phyloP scores from a whole-genome alignment of 2,329 filamentous ascomycete species.

The Penicillium sp. region DNA sequence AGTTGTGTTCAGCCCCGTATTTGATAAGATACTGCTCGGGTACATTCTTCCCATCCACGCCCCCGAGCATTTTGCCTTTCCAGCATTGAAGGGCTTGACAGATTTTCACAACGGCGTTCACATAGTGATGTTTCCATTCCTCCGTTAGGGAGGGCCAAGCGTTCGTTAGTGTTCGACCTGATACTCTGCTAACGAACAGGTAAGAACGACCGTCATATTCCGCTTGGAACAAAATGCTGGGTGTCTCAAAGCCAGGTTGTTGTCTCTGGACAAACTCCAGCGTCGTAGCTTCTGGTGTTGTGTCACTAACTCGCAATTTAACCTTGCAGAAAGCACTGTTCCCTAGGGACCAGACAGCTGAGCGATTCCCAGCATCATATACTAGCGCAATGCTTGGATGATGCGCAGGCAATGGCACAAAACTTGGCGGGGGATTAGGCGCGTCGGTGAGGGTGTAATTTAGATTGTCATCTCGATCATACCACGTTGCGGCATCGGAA shows the following conservation, averaged over 20 bases:
- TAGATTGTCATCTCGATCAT: no score
- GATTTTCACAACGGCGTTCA: slow-evolving; percentile 2
- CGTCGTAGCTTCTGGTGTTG: slow-evolving; percentile 14
- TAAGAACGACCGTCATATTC: slow-evolving; percentile 26
- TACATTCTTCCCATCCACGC: slow-evolving; percentile 1
- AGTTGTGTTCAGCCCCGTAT: neutral
- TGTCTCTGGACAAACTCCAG: neutral
- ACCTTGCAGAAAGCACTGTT: slow-evolving; percentile 24
- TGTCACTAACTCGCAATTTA: slow-evolving; percentile 7
- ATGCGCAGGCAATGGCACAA: no score
- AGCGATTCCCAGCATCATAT: slow-evolving; percentile 21
- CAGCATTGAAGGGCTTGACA: neutral
- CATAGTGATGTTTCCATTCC: slow-evolving; percentile 20
- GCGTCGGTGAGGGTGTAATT: no score
- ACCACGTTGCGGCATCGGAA: no score
- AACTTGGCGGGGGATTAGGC: no score
- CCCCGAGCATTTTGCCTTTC: neutral
- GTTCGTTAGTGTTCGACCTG: slow-evolving; percentile 25
- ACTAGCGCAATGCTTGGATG: no score
- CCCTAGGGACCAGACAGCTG: slow-evolving; percentile 23
- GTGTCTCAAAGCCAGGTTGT: neutral
- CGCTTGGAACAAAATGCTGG: neutral
- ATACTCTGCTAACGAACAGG: slow-evolving; percentile 24
- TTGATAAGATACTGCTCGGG: neutral
- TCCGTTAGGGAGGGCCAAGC: slow-evolving; percentile 29